Percentiles rank a stretch among this genome's conserved stretches.
phyloP scores from a whole-genome alignment of 208 protist species.

The Herpetomonas samuelpessoai region DNA sequence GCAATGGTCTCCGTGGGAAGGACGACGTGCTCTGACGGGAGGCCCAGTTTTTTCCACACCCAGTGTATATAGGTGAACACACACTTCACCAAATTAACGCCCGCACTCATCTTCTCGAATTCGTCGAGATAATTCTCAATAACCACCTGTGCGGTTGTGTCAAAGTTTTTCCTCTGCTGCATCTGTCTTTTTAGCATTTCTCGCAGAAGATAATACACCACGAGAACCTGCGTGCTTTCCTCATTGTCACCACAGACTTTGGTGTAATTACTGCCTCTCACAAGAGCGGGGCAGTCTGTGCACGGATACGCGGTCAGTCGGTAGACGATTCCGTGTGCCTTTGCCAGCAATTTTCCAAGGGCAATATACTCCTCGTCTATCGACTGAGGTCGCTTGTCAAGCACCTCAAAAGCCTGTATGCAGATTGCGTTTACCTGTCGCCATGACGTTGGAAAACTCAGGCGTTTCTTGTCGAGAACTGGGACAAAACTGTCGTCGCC shows the following conservation, averaged over 20 bases:
- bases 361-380: slow-evolving; percentile 41
- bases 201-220: slow-evolving; percentile 77
- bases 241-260: slow-evolving; percentile 46
- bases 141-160: slow-evolving; percentile 23
- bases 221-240: slow-evolving; percentile 76
- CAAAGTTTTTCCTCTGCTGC: slow-evolving; percentile 22
- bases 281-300: slow-evolving; percentile 61
- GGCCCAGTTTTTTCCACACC: slow-evolving; percentile 73
- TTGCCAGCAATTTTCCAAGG: slow-evolving; percentile 32
- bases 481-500: too few relatives aligned
- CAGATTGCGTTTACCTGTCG: slow-evolving; percentile 6
- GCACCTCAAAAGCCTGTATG: slow-evolving; percentile 7
- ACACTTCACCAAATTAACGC: slow-evolving; percentile 58
- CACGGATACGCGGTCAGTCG: slow-evolving; percentile 53
- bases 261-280: slow-evolving; percentile 39
- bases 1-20: slow-evolving; percentile 70
- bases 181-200: slow-evolving; percentile 71
- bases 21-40: slow-evolving; percentile 68
- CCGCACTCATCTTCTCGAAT: slow-evolving; percentile 65
- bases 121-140: slow-evolving; percentile 52
- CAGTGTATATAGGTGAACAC: slow-evolving; percentile 84
- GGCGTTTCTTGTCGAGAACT: slow-evolving; percentile 1
- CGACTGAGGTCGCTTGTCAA: slow-evolving; percentile 20
- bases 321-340: slow-evolving; percentile 50
- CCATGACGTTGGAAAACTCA: slow-evolving; percentile 11